Base-by-base conservation (phyloP, 305 asterid genomes). In the Petunia hybrid region DNA sequence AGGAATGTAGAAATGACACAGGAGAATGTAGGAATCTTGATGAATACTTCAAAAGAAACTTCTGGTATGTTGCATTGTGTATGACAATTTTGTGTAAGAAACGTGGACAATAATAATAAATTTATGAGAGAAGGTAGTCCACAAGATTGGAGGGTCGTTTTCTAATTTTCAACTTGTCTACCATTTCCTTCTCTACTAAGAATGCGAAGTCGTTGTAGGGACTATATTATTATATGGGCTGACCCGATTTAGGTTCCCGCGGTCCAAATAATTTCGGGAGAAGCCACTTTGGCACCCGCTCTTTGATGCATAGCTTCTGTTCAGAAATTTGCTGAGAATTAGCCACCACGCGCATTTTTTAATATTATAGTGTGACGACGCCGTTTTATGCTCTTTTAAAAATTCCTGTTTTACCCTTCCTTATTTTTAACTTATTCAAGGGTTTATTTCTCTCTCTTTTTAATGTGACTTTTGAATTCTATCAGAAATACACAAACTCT, bases 101-200 rank as follows among this genome's bases (percentile, higher is more conserved):
- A 53, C 2, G 73, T 13, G 9, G 46, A 62, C 65, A 38, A 12
- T 36, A 9, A 40, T 10, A 14, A 6, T 10, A 12, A 48, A 31
- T 12, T 40, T 57, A n/a, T 57, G 13, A 48, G 78, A 38, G 39
- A 14, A 7, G 3, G 8, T 68, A 82, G 16, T 68, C 76, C 60
- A 69, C 64, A 73, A 73, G 53, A 73, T 73, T 6, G 64, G 16
- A 73, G 38, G n/a, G 85, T 82, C 79, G 46, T 70, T 83, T 45
- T 85, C 80, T 8, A 62, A 10, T 41, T 66, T 82, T 42, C 70
- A 36, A 56, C 83, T 51, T 7, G 8, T 70, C 77, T 3, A 38
- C 78, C 22, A 42, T 59, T 86, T 81, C 64, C 90, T 83, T 85
- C 66, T 55, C 51, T n/a, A 35, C 67, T 68, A 87, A 87, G 89